Evolutionary conservation across 176 grass and related monocot species (phyloP), one percentile per base, ranked within the genome.

Genomic region (Aegilops umbellulata): DNA sequence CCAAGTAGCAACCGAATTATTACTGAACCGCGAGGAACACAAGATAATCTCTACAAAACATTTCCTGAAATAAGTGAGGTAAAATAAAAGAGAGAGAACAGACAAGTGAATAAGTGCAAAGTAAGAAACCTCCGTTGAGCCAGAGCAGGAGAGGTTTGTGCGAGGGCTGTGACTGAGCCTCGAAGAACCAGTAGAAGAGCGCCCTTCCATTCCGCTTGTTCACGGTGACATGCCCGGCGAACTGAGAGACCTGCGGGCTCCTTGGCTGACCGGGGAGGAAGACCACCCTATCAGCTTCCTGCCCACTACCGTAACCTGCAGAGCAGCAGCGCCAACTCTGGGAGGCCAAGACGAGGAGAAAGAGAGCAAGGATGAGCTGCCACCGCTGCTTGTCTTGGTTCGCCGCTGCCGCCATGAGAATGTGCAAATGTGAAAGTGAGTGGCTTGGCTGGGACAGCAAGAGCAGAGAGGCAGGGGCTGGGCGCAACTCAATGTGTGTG

Each of bases 181-280:
- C 89, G 51, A 97, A 97, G 90, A 95, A 94, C 92, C 92, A 94
- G 87, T 94, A 91, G 84, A 94, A 94, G 51, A 94, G 85, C 64
- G 92, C 89, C 67, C 92, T 91, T 20, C 86, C 86, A 6, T 83
- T 91, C 61, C 7, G 51, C 24, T 88, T 60, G 64, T 83, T 86
- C 29, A 94, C 83, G 72, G 86, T 90, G 69, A 91, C 47, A 34
- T 91, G 90, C 2, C 92, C 92, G 35, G 92, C 51, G 80, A 84
- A 94, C 77, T 91, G 92, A 42, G 89, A 84, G 30, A 92, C 79
- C 42, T 30, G 14, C 11, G 90, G 86, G 68, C 41, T 81, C 76
- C 39, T 85, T 42, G 82, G 90, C 36, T 92, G 90, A 22, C 77
- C 90, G 17, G 90, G 86, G 46, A 92, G 67, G 15, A 73, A 86